Conservation (phyloP, 495 filamentous ascomycete genomes). For the Penicillium samsonianum region DNA sequence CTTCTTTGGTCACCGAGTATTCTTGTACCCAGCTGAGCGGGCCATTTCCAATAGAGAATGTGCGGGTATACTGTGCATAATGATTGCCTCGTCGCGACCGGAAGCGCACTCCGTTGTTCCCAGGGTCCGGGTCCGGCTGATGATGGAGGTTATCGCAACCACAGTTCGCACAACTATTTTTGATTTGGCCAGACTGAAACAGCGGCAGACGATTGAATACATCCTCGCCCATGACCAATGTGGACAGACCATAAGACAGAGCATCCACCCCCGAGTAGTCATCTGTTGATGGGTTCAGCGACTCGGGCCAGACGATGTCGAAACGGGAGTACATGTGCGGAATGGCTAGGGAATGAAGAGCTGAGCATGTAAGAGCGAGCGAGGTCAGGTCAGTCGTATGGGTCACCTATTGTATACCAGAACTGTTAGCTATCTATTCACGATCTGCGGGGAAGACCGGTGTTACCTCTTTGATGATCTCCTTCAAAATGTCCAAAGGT, state of each 20-base stretch:
- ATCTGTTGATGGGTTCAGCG: slow-evolving; percentile 55
- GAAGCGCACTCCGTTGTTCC: slow-evolving; percentile 10
- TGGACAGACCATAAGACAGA: slow-evolving; percentile 86
- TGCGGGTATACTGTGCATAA: slow-evolving; percentile 81
- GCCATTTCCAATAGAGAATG: slow-evolving; percentile 90
- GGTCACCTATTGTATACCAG: slow-evolving; percentile 59
- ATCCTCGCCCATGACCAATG: slow-evolving; percentile 76
- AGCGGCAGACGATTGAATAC: slow-evolving; percentile 55
- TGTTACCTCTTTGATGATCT: slow-evolving; percentile 85
- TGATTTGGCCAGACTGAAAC: slow-evolving; percentile 5
- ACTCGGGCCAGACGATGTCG: slow-evolving; percentile 93
- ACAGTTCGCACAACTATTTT: slow-evolving; percentile 38
- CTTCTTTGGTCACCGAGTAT: slow-evolving; percentile 84
- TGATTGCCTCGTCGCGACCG: slow-evolving; percentile 64
- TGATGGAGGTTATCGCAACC: slow-evolving; percentile 31
- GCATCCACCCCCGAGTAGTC: slow-evolving; percentile 81
- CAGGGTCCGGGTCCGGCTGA: slow-evolving; percentile 19
- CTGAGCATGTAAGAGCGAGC: slow-evolving; percentile 78
- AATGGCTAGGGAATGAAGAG: slow-evolving; percentile 77
- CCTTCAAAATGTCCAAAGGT: slow-evolving; percentile 81
- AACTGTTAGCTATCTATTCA: slow-evolving; percentile 11
- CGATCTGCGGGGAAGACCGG: neutral
- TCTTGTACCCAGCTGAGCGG: slow-evolving; percentile 80
- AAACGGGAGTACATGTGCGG: slow-evolving; percentile 91
- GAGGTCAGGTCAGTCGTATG: slow-evolving; percentile 87